Percentiles rank a stretch among this genome's conserved stretches.
Evolutionary conservation across 768 basidiomycete genomes (phyloP).

Genomic region (Pleurotus eryngii): DNA sequence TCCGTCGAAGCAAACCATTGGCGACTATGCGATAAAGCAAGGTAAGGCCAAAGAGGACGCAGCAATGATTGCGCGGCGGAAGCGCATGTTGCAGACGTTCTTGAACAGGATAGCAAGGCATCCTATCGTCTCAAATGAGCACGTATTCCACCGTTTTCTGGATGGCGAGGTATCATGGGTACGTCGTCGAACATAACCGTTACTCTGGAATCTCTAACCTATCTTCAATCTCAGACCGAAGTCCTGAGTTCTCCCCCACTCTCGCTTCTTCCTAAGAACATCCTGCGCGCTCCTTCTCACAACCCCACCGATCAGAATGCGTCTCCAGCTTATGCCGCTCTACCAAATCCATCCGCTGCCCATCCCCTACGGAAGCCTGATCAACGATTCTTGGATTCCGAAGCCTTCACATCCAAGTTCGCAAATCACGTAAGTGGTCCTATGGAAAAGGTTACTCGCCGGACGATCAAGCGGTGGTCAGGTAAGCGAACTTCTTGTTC

Average conservation of each 20-base stretch:
- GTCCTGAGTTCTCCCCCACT: conserved; percentile 91
- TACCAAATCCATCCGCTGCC: conserved; percentile 86
- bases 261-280: conserved; percentile 90
- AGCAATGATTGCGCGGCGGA: conserved; percentile 85
- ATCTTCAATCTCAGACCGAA: conserved; percentile 59
- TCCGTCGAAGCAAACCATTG: conserved; percentile 91
- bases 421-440: conserved; percentile 86
- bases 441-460: conserved; percentile 95
- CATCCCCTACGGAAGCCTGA: conserved; percentile 91
- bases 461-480: conserved; percentile 92
- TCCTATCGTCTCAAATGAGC: conserved; percentile 94
- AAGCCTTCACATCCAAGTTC: conserved; percentile 94
- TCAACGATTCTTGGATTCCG: conserved; percentile 93
- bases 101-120: conserved; percentile 86
- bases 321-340: conserved; percentile 71
- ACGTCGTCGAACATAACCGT: conserved; percentile 19
- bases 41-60: conserved; percentile 96
- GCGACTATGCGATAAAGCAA: conserved; percentile 97
- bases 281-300: conserved; percentile 91
- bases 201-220: conserved; percentile 4
- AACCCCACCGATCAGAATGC: conserved; percentile 82
- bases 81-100: conserved; percentile 94
- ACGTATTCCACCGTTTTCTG: conserved; percentile 93
- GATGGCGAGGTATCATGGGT: conserved; percentile 98
- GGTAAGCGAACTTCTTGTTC: conserved; percentile 43